Conservation (phyloP, 1,139 yeast genomes). For the Petasospora rhodanensis region DNA sequence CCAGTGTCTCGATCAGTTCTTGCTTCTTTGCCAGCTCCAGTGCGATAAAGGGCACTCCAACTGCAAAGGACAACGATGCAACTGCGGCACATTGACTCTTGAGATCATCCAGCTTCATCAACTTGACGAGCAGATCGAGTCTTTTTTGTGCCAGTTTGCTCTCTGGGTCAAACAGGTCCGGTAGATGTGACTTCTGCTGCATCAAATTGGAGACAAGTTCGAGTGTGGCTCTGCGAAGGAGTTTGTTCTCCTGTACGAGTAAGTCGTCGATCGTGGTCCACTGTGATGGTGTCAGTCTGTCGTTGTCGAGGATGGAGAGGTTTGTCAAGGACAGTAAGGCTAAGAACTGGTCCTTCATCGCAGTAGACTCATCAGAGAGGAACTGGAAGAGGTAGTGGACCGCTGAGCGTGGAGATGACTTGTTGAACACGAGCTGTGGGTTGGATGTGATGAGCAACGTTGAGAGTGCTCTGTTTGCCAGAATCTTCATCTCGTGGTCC, state of each 20-base stretch:
- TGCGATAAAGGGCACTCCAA: constrained; percentile 19
- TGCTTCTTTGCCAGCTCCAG: constrained; percentile 14
- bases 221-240: constrained; percentile 19
- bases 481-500: constrained; percentile 9
- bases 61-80: constrained; percentile 20
- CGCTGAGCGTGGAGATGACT: constrained; percentile 35
- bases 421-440: constrained; percentile 33
- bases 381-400: constrained; percentile 42
- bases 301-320: constrained; percentile 18
- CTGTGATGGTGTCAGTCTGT: constrained; percentile 13
- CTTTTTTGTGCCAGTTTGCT: constrained; percentile 15
- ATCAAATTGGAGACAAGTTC: constrained; percentile 23
- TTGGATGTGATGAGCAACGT: constrained; percentile 37
- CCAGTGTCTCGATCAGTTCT: constrained; percentile 36
- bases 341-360: constrained; percentile 17
- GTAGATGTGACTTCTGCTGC: constrained; percentile 18
- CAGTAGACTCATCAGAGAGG: constrained; percentile 20
- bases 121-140: constrained; percentile 16
- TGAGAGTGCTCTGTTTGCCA: constrained; percentile 32
- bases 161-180: constrained; percentile 20
- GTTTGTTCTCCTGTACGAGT: constrained; percentile 11
- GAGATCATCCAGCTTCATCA: constrained; percentile 18
- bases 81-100: constrained; percentile 24
- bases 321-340: constrained; percentile 22
- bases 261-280: constrained; percentile 22